Evolutionary conservation across 345 rosid genomes (phyloP).

Genomic region (Sisymbrium altissimum): DNA sequence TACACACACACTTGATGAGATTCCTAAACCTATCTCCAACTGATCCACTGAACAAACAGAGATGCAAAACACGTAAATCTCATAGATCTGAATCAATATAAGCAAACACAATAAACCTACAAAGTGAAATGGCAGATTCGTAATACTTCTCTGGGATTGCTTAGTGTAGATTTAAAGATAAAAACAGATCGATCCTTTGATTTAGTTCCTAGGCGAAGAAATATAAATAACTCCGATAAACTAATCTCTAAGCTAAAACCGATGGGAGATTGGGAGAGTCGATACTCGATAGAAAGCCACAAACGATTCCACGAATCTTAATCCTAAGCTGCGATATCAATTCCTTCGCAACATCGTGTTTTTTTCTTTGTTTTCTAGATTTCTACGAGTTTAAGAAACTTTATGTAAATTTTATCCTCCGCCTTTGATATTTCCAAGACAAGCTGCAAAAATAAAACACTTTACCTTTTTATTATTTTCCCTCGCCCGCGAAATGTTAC

Average conservation of each 20-base stretch:
- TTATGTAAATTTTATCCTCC: not conserved
- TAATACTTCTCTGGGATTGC: not conserved
- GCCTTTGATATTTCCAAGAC: not conserved
- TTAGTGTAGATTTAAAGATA: not conserved
- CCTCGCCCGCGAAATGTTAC: slow-evolving; percentile 25
- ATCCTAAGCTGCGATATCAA: not conserved
- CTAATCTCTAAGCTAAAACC: not conserved
- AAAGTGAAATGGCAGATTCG: slow-evolving; percentile 3
- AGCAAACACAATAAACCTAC: slow-evolving; percentile 8
- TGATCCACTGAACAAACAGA: not conserved
- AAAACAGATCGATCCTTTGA: slow-evolving; percentile 18
- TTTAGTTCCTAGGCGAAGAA: not conserved
- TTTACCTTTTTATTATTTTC: not conserved
- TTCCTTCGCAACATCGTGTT: not conserved
- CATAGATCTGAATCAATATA: slow-evolving; percentile 7
- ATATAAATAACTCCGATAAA: not conserved
- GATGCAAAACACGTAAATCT: not conserved
- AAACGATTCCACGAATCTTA: slow-evolving; percentile 1
- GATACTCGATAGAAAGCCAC: not conserved
- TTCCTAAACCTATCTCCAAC: not conserved
- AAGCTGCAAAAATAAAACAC: not conserved
- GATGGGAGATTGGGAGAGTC: not conserved
- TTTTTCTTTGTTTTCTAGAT: too few species aligned
- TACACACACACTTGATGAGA: not conserved
- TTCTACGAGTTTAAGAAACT: not conserved